phyloP scores from a whole-genome alignment of 1,284 basidiomycete species.

The Ceratobasidium sp. region DNA sequence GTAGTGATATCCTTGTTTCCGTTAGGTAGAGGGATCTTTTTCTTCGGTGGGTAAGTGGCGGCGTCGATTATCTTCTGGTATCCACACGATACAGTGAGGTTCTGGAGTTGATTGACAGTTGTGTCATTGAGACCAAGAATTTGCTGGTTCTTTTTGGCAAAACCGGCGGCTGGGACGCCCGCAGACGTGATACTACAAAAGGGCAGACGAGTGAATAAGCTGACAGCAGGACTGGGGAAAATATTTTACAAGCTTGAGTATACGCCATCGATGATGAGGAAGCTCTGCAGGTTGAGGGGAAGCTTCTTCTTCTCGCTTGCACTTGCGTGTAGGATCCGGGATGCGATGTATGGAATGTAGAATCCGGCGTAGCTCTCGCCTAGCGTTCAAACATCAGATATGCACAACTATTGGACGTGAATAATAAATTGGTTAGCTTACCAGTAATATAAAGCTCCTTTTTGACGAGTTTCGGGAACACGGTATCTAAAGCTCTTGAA shows the following conservation, averaged over 20 bases:
- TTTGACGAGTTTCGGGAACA: constrained; percentile 46
- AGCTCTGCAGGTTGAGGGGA: constrained; percentile 47
- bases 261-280: constrained; percentile 52
- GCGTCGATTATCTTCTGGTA: constrained; percentile 52
- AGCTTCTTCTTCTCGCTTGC: constrained; percentile 48
- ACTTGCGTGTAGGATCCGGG: constrained; percentile 52
- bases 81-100: constrained; percentile 27
- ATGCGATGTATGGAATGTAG: constrained; percentile 60
- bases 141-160: constrained; percentile 49
- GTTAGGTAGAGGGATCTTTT: constrained; percentile 48
- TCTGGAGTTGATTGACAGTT: constrained; percentile 43
- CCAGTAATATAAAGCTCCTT: constrained; percentile 54
- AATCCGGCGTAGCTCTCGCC: constrained; percentile 32
- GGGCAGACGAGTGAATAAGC: background rate
- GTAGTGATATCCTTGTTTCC: constrained; percentile 43
- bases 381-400: background rate
- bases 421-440: constrained; percentile 51
- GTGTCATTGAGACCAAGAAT: constrained; percentile 52
- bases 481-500: background rate
- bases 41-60: constrained; percentile 51
- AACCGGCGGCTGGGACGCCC: constrained; percentile 49
- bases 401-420: constrained; percentile 47
- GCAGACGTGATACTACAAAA: constrained; percentile 47
- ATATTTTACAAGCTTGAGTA: constrained; percentile 49
- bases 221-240: background rate